Evolutionary conservation across 2,329 filamentous ascomycete genomes (phyloP), one percentile per base, ranked within the genome.

Genomic region (Alternaria atra): DNA sequence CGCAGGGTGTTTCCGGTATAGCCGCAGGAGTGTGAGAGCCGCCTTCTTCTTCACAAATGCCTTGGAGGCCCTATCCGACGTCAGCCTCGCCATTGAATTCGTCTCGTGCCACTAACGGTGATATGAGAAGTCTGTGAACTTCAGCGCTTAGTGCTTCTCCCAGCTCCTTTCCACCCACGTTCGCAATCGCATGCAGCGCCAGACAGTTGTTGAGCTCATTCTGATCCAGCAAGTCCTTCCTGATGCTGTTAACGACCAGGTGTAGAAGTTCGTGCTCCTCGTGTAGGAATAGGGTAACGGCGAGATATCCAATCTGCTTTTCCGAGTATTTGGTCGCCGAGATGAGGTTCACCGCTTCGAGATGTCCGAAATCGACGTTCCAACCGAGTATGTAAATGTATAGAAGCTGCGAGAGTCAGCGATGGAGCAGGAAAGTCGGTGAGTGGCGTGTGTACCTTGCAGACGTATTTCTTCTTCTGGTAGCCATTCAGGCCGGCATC

Each of bases 391-490:
- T 99, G 80, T 99, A 99, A 74, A 99, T 98, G 80, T 99, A 99
- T 64, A 99, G 85, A 70, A 99, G 88, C 89, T 87, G 67, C 37
- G 20, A 2, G 17, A 15, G 52, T 70, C 58, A 70, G 63, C n/a
- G 48, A 35, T 7, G 44, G 27, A 25, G 30, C 8, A n/a, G 15
- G 23, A 59, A 35, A 6, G 15, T 40, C 37, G 32, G 30, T 17
- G 30, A 23, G 32, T 34, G 30, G 54, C 8, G 12, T 29, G 30
- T 15, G 25, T 82, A 89, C 87, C 84, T 99, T 99, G 92, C 95
- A 99, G 69, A 99, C 95, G 79, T 99, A 99, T 91, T 99, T 99
- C 87, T 99, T 99, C 85, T 96, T 97, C 84, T 97, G 93, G 78
- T 99, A 99, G 68, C 95, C 96, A 77, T 91, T 97, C 60, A 99